Percentiles rank a stretch among this genome's conserved stretches.
Evolutionary conservation across 2,329 filamentous ascomycete genomes (phyloP).

Genomic region (Penicillium rolfsii): DNA sequence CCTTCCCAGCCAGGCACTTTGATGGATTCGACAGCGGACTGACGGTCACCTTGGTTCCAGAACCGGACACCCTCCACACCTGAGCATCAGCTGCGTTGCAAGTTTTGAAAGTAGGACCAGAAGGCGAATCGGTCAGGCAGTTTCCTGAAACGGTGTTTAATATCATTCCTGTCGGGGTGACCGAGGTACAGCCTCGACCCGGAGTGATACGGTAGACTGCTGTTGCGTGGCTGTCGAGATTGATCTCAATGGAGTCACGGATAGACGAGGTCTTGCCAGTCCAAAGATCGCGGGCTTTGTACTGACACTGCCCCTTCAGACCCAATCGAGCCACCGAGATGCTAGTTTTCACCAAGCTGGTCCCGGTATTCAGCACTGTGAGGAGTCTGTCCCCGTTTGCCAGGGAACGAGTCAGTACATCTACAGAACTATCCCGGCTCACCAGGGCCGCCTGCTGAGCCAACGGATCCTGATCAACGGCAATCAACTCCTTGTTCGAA

Average conservation of each 20-base stretch:
- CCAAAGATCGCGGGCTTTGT: constrained; percentile 50
- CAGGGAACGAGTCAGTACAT: constrained; percentile 53
- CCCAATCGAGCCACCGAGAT: constrained; percentile 46
- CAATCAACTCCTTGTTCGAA: constrained; percentile 48
- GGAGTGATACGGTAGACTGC: constrained; percentile 49
- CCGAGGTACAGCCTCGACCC: constrained; percentile 28
- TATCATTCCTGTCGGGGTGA: constrained; percentile 53
- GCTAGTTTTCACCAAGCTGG: constrained; percentile 30
- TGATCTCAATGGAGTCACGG: constrained; percentile 30
- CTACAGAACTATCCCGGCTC: constrained; percentile 48
- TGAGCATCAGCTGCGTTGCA: constrained; percentile 49
- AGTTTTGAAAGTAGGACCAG: constrained; percentile 37
- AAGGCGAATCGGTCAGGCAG: constrained; percentile 45
- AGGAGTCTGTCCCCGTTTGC: constrained; percentile 53
- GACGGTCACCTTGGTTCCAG: constrained; percentile 38
- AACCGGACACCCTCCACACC: constrained; percentile 45
- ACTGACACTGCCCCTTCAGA: constrained; percentile 36
- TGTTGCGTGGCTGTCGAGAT: constrained; percentile 46
- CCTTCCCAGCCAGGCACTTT: constrained; percentile 39
- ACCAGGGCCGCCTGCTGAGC: constrained; percentile 54
- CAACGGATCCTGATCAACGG: constrained; percentile 49
- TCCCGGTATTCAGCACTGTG: constrained; percentile 52
- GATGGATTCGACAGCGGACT: constrained; percentile 42
- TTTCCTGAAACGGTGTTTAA: constrained; percentile 54
- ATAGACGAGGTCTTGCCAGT: constrained; percentile 38